Base-by-base conservation (phyloP, 345 rosid genomes). In the Raphanus sativus region DNA sequence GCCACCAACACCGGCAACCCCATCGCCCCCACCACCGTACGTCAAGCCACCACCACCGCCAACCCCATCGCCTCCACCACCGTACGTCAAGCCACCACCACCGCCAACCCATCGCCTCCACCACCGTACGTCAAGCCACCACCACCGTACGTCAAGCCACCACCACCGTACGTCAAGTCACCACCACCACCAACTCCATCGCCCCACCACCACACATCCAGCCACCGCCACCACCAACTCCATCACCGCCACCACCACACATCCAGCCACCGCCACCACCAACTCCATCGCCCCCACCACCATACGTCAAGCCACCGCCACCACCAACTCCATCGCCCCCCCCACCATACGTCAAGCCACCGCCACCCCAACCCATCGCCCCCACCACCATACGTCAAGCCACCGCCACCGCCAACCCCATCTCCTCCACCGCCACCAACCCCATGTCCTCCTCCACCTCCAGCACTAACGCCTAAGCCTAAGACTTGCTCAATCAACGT, bases 401-500 rank as follows among this genome's bases (percentile, higher is more conserved):
- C 83, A 50, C 0, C 82, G 0, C 75, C 83, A 50, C 0, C 86
- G 59, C 0, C 17, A 74, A 71, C 0, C 33, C 70, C 1, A 65
- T 75, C 58, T 11, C 89, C 90, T 0, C 78, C 81, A 30, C 89
- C 64, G 3, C 64, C 64, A 5, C 83, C 89, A 13, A 82, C 90
- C 2, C 79, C 86, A 8, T 83, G 80, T 16, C 85, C 90, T 5
- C 79, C 86, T 8, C 84, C 84, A 4, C 45, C 52, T 2, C 84
- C 85, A 3, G 75, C 83, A 1, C 85, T 86, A 1, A 82, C 88
- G 0, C 84, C 89, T 21, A 70, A 76, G 11, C 83, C 83, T 2
- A 74, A 81, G 74, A 94, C 97, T 2, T 94, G 98, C 71, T 80
- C 97, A 4, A 84, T 88, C 45, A 89, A 91, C 82, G 77, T 96